Evolutionary conservation across 257 asterid species (phyloP).

Genomic region (Ajuga chamaepitys): DNA sequence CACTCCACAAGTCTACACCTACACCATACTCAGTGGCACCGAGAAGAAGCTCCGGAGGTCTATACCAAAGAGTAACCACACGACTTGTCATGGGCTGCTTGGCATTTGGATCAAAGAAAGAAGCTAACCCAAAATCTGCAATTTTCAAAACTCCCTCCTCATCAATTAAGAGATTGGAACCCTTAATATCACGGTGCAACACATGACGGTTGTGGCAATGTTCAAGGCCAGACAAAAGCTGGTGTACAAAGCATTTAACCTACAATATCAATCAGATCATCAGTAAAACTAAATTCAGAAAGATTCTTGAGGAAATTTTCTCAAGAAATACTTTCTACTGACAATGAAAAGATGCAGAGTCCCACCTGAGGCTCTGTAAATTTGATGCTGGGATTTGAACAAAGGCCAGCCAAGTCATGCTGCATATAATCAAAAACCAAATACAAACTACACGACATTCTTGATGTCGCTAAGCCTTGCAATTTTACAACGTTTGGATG

Average conservation of each 20-base stretch:
- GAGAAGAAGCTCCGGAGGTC: slow-evolving; percentile 65
- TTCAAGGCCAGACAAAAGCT: slow-evolving; percentile 49
- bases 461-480: slow-evolving; percentile 37
- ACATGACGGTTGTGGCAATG: slow-evolving; percentile 50
- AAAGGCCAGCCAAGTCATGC: slow-evolving; percentile 66
- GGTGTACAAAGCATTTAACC: slow-evolving; percentile 52
- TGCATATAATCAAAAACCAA: slow-evolving; percentile 61
- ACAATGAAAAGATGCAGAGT: not conserved
- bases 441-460: slow-evolving; percentile 38
- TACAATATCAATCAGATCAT: slow-evolving; percentile 14
- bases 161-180: slow-evolving; percentile 42
- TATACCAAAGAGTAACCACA: slow-evolving; percentile 63
- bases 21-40: slow-evolving; percentile 49
- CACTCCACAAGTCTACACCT: slow-evolving; percentile 59
- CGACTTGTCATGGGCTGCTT: slow-evolving; percentile 41
- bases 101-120: slow-evolving; percentile 24
- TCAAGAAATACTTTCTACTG: not conserved
- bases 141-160: slow-evolving; percentile 46
- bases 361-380: slow-evolving; percentile 60
- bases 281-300: not conserved
- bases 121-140: slow-evolving; percentile 63
- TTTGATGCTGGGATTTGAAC: slow-evolving; percentile 38
- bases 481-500: slow-evolving; percentile 34
- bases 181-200: slow-evolving; percentile 56
- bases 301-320: not conserved